These are phyloP conservation scores for Scenedesmus sp. DNA, from an alignment of 163 green algal genomes.

Conservation along the genomic window DNA sequence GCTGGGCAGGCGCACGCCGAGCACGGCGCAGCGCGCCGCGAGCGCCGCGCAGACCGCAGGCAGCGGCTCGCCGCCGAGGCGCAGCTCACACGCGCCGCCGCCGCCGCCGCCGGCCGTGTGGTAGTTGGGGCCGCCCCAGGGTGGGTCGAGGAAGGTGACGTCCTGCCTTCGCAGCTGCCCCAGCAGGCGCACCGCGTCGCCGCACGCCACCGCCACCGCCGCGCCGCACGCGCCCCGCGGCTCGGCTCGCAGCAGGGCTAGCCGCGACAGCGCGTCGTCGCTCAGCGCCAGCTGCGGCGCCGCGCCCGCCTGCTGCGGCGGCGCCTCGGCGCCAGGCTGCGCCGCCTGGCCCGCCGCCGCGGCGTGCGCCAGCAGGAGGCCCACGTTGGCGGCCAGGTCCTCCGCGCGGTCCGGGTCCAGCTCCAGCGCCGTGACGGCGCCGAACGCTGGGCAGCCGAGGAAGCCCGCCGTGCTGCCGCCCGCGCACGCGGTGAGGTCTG, in stretches of 20 bases:
- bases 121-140: conserved; percentile 26
- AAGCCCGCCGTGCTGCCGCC: conserved; percentile 24
- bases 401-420: conserved; percentile 34
- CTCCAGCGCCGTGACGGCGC: conserved; percentile 34
- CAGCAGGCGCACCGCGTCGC: conserved; percentile 36
- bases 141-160: conserved; percentile 16
- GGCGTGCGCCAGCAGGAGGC: background rate
- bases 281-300: background rate
- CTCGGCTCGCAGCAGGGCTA: background rate
- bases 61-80: background rate
- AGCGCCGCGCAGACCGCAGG: background rate
- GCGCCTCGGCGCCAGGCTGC: background rate
- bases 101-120: background rate
- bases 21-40: background rate
- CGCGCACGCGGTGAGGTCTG: conserved; percentile 38
- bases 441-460: background rate
- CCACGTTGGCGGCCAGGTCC: conserved; percentile 31
- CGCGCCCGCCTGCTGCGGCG: background rate
- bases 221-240: background rate
- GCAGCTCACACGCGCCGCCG: background rate
- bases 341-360: background rate
- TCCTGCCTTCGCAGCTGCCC: conserved; percentile 10
- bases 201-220: conserved; percentile 17
- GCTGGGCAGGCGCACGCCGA: conserved; percentile 35
- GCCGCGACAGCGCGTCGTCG: background rate